These are phyloP conservation scores for Funneliformis caledonium DNA, from an alignment of 371 early-diverging fungal genomes.

Conservation along the genomic window DNA sequence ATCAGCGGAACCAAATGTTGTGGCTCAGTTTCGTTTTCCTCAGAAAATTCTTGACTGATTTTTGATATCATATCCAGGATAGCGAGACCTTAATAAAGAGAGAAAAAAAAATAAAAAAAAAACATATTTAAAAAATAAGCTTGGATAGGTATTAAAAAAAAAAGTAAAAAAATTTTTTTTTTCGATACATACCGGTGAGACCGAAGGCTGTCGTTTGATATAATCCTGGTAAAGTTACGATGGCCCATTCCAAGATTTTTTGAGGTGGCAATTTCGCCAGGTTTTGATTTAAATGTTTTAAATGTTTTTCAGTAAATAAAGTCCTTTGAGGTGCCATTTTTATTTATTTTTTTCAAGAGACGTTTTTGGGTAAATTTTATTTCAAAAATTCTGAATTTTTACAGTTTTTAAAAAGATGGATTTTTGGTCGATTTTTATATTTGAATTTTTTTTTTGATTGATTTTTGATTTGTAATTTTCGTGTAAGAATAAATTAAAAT, in stretches of 20 bases:
- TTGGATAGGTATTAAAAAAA: no score
- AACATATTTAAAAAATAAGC: no score
- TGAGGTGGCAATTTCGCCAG: constrained; percentile 69
- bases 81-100: constrained; percentile 81
- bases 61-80: constrained; percentile 77
- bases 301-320: constrained; percentile 63
- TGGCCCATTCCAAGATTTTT: constrained; percentile 90
- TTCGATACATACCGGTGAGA: constrained; percentile 58
- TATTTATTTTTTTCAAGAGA: no score
- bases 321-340: background rate
- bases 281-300: constrained; percentile 67
- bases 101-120: background rate
- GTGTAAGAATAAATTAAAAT: no score
- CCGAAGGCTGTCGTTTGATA: constrained; percentile 95
- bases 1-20: constrained; percentile 78
- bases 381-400: no score
- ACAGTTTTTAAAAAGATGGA: no score
- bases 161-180: background rate
- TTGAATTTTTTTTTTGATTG: no score
- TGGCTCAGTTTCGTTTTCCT: constrained; percentile 39
- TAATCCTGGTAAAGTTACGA: constrained; percentile 75
- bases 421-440: no score
- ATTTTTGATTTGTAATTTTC: no score
- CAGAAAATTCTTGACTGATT: constrained; percentile 48
- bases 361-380: no score